phyloP scores from a whole-genome alignment of 2,329 filamentous ascomycete species.

The Fusarium beomiforme region DNA sequence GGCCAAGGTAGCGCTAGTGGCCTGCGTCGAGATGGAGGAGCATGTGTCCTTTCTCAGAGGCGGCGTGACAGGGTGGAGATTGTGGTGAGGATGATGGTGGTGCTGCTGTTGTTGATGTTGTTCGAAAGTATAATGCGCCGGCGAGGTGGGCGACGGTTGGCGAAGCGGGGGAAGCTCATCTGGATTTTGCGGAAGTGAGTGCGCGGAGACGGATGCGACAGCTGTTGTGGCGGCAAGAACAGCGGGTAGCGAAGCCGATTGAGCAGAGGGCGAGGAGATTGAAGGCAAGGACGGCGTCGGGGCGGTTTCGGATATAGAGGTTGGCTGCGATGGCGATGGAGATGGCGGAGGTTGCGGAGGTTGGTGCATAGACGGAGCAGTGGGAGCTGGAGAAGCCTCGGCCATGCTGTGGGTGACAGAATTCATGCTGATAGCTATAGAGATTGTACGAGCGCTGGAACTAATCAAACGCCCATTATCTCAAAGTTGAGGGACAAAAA shows the following conservation, averaged over 20 bases:
- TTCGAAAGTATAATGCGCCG: slow-evolving; percentile 43
- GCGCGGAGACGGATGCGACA: slow-evolving; percentile 34
- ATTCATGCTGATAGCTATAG: slow-evolving; percentile 48
- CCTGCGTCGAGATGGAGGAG: slow-evolving; percentile 64
- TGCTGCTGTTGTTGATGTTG: slow-evolving; percentile 42
- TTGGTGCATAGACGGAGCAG: slow-evolving; percentile 33
- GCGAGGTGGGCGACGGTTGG: slow-evolving; percentile 42
- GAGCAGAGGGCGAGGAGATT: slow-evolving; percentile 42
- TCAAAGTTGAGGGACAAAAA: slow-evolving; percentile 14
- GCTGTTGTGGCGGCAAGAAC: slow-evolving; percentile 36
- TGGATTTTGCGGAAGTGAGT: slow-evolving; percentile 37
- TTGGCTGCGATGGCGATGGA: slow-evolving; percentile 41
- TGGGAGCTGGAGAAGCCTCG: slow-evolving; percentile 41
- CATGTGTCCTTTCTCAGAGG: slow-evolving; percentile 59
- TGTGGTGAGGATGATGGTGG: slow-evolving; percentile 40
- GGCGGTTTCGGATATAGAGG: slow-evolving; percentile 39
- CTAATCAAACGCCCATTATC: slow-evolving; percentile 43
- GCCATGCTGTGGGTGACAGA: slow-evolving; percentile 50
- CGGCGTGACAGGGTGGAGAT: slow-evolving; percentile 45
- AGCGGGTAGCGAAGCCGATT: slow-evolving; percentile 40
- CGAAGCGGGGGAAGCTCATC: slow-evolving; percentile 43
- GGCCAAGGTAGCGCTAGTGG: slow-evolving; percentile 55
- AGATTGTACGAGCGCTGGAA: slow-evolving; percentile 19
- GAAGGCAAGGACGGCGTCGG: slow-evolving; percentile 40
- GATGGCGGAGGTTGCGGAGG: slow-evolving; percentile 40